Evolutionary conservation across 2,329 filamentous ascomycete genomes (phyloP).

Genomic region (Diaporthe australafricana): DNA sequence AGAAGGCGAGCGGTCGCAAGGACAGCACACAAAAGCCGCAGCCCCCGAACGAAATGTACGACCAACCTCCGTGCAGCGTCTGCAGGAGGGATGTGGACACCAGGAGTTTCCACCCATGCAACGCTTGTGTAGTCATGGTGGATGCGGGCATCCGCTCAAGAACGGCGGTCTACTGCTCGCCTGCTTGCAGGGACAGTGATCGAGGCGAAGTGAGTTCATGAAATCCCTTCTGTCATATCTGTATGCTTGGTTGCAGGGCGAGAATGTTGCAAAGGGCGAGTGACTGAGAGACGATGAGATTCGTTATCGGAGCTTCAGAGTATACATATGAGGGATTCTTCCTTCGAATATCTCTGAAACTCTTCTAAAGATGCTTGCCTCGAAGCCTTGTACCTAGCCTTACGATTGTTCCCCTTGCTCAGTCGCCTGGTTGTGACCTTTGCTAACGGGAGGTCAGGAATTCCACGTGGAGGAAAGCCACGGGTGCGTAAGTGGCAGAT

Average conservation of each 20-base stretch:
- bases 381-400: neutral
- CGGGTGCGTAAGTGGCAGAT: conserved; percentile 41
- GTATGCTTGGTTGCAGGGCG: neutral
- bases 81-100: conserved; percentile 40
- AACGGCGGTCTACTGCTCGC: conserved; percentile 45
- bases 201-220: conserved; percentile 35
- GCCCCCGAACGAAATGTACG: conserved; percentile 42
- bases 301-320: neutral
- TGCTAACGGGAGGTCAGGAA: conserved; percentile 36
- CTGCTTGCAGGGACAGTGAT: conserved; percentile 41
- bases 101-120: conserved; percentile 42
- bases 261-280: neutral
- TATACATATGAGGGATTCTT: too few relatives aligned
- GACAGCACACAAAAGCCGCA: conserved; percentile 32
- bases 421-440: neutral
- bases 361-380: too few relatives aligned
- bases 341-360: too few relatives aligned
- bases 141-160: conserved; percentile 37
- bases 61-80: conserved; percentile 43
- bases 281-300: neutral
- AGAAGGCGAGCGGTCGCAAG: conserved; percentile 38
- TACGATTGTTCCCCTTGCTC: neutral
- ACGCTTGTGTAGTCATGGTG: conserved; percentile 43
- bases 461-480: conserved; percentile 42
- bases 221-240: neutral